Evolutionary conservation across 2,329 filamentous ascomycete species (phyloP), one percentile per base, ranked within the genome.

Genomic region (Canariomyces notabilis): DNA sequence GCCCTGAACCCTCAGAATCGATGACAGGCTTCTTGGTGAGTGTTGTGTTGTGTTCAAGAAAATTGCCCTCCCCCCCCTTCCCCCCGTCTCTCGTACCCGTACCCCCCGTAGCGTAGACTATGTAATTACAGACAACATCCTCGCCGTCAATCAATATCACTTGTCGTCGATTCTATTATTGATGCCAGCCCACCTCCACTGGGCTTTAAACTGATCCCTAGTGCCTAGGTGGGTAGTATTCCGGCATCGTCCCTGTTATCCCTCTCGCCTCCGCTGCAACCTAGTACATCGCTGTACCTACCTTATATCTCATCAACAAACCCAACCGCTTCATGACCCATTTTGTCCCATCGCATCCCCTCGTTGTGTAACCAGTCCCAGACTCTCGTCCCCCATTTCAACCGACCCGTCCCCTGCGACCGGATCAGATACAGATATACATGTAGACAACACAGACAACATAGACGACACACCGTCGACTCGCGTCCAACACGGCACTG

Each of bases 71-170:
- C 37, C 37, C 12, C 11, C 11, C 19, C 37, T 22, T 35, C 43
- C n/a, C n/a, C n/a, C n/a, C n/a, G n/a, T 26, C 40, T 44, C 18
- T 29, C 29, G 35, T 40, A 22, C 42, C 42, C 19, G 37, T 14
- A n/a, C 48, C 51, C 44, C 46, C 29, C 41, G 52, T 42, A 47
- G 31, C 44, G 48, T 52, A 33, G 31, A n/a, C 14, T 7, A 31
- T 14, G 26, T 16, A 39, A 26, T 20, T 38, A n/a, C 49, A 50
- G 48, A 50, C 48, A 41, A 39, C 37, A 49, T 51, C 49, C 53
- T 55, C 55, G 50, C 40, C 34, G 55, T 55, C 49, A 56, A 55
- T 59, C 53, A 55, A 52, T 55, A 51, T 11, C 49, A 51, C 42
- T 37, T 32, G 14, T 42, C 16, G 21, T 16, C 31, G 32, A n/a